Percentiles rank a stretch among this genome's conserved stretches.
These are phyloP conservation scores for Penicillium sp. DNA, from an alignment of 2,329 filamentous ascomycete genomes.

Conservation along the genomic window DNA sequence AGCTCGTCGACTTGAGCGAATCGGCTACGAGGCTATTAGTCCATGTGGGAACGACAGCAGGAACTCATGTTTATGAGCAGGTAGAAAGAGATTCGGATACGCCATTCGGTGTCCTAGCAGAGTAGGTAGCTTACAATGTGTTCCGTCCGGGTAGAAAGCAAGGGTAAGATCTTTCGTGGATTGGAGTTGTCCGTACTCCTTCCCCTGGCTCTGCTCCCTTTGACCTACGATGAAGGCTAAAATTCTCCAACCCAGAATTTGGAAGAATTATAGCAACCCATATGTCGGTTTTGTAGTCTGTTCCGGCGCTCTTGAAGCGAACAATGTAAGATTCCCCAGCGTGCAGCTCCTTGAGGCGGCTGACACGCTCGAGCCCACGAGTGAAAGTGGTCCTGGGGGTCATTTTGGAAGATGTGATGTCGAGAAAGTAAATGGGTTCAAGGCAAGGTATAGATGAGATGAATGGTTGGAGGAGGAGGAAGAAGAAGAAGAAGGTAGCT, in stretches of 20 bases:
- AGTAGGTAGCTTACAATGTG: slow-evolving; percentile 17
- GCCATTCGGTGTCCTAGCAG: slow-evolving; percentile 2
- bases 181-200: slow-evolving; percentile 3
- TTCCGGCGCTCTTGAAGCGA: slow-evolving; percentile 17
- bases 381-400: neutral
- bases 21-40: neutral
- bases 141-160: slow-evolving; percentile 19
- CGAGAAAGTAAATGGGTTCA: too few relatives aligned
- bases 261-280: slow-evolving; percentile 17
- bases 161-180: slow-evolving; percentile 13
- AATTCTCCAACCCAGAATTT: neutral
- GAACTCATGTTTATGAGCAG: neutral
- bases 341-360: neutral
- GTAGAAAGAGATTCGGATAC: neutral
- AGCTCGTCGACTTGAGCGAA: neutral
- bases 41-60: neutral
- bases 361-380: neutral
- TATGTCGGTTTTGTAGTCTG: slow-evolving; percentile 11
- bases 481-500: neutral
- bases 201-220: neutral
- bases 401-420: neutral
- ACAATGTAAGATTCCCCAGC: neutral
- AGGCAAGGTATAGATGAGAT: too few relatives aligned
- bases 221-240: neutral
- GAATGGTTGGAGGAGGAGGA: neutral